phyloP scores from a whole-genome alignment of 2,329 filamentous ascomycete species.

The Fusarium foetens region DNA sequence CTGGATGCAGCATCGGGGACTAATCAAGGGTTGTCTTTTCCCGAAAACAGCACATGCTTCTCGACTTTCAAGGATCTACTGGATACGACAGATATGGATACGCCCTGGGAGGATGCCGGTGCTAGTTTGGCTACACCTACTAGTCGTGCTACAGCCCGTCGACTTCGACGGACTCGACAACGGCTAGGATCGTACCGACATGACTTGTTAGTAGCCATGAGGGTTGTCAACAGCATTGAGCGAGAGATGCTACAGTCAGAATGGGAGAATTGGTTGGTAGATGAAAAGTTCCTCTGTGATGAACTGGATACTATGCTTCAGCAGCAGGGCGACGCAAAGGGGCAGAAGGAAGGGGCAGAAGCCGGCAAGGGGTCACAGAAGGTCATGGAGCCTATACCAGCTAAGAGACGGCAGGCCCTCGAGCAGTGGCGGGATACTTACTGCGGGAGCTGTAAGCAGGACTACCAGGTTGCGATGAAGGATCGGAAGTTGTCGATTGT shows the following conservation, averaged over 20 bases:
- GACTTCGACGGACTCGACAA: slow-evolving; percentile 83
- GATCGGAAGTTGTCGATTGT: slow-evolving; percentile 44
- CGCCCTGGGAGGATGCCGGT: slow-evolving; percentile 64
- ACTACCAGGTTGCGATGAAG: slow-evolving; percentile 50
- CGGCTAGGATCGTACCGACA: slow-evolving; percentile 86
- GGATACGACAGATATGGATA: slow-evolving; percentile 67
- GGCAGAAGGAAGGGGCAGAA: slow-evolving; percentile 27
- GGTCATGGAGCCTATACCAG: slow-evolving; percentile 45
- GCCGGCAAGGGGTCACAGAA: slow-evolving; percentile 46
- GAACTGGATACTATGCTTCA: slow-evolving; percentile 63
- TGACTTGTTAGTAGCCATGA: slow-evolving; percentile 88
- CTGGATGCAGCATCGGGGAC: slow-evolving; percentile 71
- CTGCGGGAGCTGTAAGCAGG: slow-evolving; percentile 65
- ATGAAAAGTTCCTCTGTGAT: slow-evolving; percentile 81
- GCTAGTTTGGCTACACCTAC: slow-evolving; percentile 57
- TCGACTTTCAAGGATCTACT: slow-evolving; percentile 69
- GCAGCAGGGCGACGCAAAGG: slow-evolving; percentile 28
- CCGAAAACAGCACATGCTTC: slow-evolving; percentile 66
- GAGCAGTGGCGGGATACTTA: slow-evolving; percentile 63
- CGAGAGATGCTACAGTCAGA: slow-evolving; percentile 85
- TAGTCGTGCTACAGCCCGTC: slow-evolving; percentile 66
- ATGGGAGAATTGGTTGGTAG: slow-evolving; percentile 91
- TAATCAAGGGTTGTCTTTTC: slow-evolving; percentile 48
- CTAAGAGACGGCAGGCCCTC: slow-evolving; percentile 52
- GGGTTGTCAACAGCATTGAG: slow-evolving; percentile 90